Evolutionary conservation across 257 asterid genomes (phyloP).

Genomic region (Solanum phureja): DNA sequence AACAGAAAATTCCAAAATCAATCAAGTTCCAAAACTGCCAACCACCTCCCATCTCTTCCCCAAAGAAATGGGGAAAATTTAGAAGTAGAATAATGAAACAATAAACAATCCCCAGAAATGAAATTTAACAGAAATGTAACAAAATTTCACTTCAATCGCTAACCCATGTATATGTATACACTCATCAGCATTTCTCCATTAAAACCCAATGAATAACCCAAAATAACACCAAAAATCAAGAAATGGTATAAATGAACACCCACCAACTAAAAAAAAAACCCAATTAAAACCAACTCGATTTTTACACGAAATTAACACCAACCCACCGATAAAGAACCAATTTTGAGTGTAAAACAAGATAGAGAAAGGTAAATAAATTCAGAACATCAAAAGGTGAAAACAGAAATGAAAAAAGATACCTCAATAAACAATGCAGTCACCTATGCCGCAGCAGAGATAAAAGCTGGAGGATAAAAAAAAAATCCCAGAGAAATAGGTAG

Average conservation of each 20-base stretch:
- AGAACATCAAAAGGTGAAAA: neutral
- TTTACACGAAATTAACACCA: neutral
- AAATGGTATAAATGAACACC: neutral
- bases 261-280: neutral
- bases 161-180: neutral
- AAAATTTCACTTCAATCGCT: neutral
- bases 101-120: neutral
- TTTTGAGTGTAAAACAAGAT: neutral
- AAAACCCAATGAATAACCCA: neutral
- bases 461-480: neutral
- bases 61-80: neutral
- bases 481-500: neutral
- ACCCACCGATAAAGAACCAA: neutral
- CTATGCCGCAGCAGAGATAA: neutral
- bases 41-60: neutral
- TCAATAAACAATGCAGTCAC: neutral
- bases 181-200: neutral
- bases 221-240: neutral
- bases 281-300: neutral
- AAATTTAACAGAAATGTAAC: neutral
- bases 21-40: neutral
- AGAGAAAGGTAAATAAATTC: neutral
- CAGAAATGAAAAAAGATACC: neutral
- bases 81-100: neutral
- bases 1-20: neutral